Evolutionary conservation across 169 alveolate species (phyloP), one percentile per base, ranked within the genome.

Genomic region (Theileria sp.): DNA sequence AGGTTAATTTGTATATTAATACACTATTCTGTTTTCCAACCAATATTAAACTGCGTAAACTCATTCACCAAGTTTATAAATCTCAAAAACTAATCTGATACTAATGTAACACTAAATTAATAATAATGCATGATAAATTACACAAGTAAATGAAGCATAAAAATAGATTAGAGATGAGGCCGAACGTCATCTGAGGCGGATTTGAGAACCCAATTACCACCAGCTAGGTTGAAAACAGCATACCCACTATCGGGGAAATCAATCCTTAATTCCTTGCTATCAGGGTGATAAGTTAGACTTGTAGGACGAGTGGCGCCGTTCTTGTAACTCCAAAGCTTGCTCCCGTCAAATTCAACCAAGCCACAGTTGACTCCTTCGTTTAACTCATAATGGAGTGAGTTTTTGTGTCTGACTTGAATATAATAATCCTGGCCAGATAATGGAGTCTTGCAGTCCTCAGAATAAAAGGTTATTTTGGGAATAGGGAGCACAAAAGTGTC

Each of bases 11-110:
- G 77, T 70, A 79, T 85, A 10, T 75, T 91, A 51, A 36, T 91
- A 19, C 95, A 91, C 85, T 75, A 82, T 66, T 73, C 93, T 15
- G 62, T 87, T 54, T 91, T 91, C 64, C 87, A 87, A 68, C 80
- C 75, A 17, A 13, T 19, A 25, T 8, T 17, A 23, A 69, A 34
- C 15, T 30, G 25, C 19, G 25, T 69, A 15, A 25, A 60, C 65
- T 49, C 61, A n/a, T 69, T 49, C 67, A 69, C 65, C 19, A 69
- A 69, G 28, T 49, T 49, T n/a, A 13, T 61, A 61, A 32, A 13
- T 34, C 12, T 3, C 34, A 69, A 49, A 3, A 36, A 19, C 28
- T 13, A 38, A 19, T 38, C n/a, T n/a, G n/a, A n/a, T n/a, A n/a
- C n/a, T n/a, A n/a, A n/a, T n/a, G n/a, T n/a, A n/a, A n/a, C n/a